Percentiles rank a stretch among this genome's conserved stretches.
These are phyloP conservation scores for Fusarium transvaalense DNA, from an alignment of 2,329 filamentous ascomycete genomes.

Conservation along the genomic window DNA sequence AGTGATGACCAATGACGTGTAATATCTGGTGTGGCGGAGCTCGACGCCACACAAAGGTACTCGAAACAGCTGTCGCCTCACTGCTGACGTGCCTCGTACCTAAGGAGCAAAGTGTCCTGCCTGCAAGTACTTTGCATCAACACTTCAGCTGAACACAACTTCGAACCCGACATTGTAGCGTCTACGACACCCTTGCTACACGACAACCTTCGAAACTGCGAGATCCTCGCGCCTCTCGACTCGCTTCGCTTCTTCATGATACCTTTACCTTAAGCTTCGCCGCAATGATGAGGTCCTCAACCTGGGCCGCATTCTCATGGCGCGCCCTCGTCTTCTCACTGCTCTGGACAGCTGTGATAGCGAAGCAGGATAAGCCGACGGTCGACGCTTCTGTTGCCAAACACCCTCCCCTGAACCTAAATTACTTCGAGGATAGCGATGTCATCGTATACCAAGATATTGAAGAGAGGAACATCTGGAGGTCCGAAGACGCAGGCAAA, in stretches of 20 bases:
- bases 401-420: constrained; percentile 74
- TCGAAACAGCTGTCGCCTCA: constrained; percentile 48
- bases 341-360: constrained; percentile 56
- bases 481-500: constrained; percentile 84
- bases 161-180: constrained; percentile 19
- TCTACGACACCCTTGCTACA: constrained; percentile 2
- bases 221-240: constrained; percentile 21
- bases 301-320: constrained; percentile 61
- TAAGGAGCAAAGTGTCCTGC: constrained; percentile 48
- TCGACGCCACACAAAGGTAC: constrained; percentile 39
- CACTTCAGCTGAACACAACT: constrained; percentile 19
- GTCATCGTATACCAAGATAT: constrained; percentile 80
- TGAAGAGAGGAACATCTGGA: constrained; percentile 74
- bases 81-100: constrained; percentile 46
- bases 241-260: constrained; percentile 58
- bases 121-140: constrained; percentile 34
- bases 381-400: constrained; percentile 76
- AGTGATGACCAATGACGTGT: constrained; percentile 26
- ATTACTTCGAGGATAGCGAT: constrained; percentile 93
- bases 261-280: constrained; percentile 48
- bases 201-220: constrained; percentile 9
- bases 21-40: constrained; percentile 42
- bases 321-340: constrained; percentile 66
- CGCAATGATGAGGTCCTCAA: constrained; percentile 68
- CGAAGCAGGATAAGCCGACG: constrained; percentile 75